phyloP scores from a whole-genome alignment of 2,329 filamentous ascomycete species.

The Xylaria sp. region DNA sequence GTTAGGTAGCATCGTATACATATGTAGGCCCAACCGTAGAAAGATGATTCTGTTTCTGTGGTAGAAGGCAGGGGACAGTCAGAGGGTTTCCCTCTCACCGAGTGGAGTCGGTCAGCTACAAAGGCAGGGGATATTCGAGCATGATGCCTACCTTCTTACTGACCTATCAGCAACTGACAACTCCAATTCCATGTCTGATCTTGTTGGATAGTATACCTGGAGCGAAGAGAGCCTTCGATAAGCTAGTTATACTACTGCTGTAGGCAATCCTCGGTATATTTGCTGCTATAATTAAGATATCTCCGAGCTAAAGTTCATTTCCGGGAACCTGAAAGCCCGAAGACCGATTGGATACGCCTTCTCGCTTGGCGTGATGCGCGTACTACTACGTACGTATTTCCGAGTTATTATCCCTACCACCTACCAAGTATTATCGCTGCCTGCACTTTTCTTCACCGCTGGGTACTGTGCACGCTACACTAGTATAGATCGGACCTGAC shows the following conservation, averaged over 20 bases:
- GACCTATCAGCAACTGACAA: neutral
- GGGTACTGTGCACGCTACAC: neutral
- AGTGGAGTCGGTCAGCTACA: slow-evolving; percentile 34
- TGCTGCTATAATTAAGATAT: neutral
- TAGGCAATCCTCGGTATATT: neutral
- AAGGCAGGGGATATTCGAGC: slow-evolving; percentile 10
- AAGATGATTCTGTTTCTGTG: neutral
- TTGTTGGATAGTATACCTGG: neutral
- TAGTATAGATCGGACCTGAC: slow-evolving; percentile 20
- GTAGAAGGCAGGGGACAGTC: neutral
- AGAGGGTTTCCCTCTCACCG: slow-evolving; percentile 20
- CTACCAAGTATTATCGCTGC: neutral
- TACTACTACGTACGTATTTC: neutral
- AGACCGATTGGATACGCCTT: slow-evolving; percentile 12
- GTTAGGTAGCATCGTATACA: slow-evolving; percentile 10
- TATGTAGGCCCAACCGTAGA: neutral
- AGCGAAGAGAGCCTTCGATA: too few relatives aligned
- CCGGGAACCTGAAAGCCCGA: slow-evolving; percentile 6
- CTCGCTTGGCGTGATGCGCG: slow-evolving; percentile 8
- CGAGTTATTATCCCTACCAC: neutral
- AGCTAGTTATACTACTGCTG: too few relatives aligned
- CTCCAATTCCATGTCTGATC: neutral
- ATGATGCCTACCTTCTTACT: neutral
- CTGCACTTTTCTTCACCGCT: slow-evolving; percentile 6
- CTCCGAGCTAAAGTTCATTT: slow-evolving; percentile 8